Percentiles rank a stretch among this genome's conserved stretches.
Conservation (phyloP, 805 yeast species). For the Hanseniaspora lachancei region DNA sequence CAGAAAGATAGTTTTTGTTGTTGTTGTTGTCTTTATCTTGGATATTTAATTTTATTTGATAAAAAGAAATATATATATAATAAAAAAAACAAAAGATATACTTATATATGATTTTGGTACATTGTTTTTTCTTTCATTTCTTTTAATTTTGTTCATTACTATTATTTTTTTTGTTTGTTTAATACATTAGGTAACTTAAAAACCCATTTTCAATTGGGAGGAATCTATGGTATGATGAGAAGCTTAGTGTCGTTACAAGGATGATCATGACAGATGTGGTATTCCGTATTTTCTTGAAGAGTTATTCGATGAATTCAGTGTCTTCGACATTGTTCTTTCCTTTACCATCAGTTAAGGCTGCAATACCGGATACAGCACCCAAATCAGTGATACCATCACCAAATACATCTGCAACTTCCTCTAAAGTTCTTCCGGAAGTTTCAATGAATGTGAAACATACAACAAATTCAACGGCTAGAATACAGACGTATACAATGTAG, state of each 20-base stretch:
- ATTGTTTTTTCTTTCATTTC: no score
- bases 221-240: no score
- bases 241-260: no score
- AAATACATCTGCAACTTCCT: conserved; percentile 29
- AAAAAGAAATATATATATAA: neutral
- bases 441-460: conserved; percentile 29
- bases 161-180: neutral
- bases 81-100: neutral
- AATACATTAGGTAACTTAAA: neutral
- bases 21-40: neutral
- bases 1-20: no score
- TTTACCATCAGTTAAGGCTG: conserved; percentile 14
- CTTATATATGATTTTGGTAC: neutral
- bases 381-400: conserved; percentile 21
- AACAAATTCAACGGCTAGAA: conserved; percentile 23
- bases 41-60: neutral
- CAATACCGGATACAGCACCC: conserved; percentile 12
- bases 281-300: no score
- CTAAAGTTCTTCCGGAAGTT: conserved; percentile 30
- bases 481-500: conserved; percentile 28
- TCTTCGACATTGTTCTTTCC: neutral
- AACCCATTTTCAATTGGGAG: no score
- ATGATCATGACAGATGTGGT: no score
- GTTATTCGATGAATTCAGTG: conserved; percentile 10
- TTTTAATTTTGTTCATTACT: no score